phyloP scores from a whole-genome alignment of 768 basidiomycete genomes.

The Cystobasidium ongulense region DNA sequence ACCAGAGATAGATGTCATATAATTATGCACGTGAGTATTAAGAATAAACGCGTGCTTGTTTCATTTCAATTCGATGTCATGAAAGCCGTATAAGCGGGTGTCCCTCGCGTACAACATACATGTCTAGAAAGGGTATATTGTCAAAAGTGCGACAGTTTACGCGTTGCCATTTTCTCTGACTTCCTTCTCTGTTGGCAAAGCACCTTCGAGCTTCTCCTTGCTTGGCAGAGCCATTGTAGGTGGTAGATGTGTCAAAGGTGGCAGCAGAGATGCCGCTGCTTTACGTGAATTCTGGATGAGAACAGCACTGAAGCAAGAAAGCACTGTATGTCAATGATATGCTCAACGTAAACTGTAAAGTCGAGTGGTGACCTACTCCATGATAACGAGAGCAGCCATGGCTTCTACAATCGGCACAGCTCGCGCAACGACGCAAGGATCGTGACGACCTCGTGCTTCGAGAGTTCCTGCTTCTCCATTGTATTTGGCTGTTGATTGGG shows the following conservation, averaged over 20 bases:
- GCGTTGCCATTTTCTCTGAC: slow-evolving; percentile 4
- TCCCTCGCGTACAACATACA: no score
- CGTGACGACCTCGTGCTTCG: slow-evolving; percentile 84
- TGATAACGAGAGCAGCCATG: slow-evolving; percentile 90
- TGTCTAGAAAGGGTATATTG: not conserved
- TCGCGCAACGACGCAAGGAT: slow-evolving; percentile 82
- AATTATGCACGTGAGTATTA: no score
- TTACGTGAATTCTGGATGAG: slow-evolving; percentile 78
- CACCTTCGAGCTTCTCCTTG: slow-evolving; percentile 39
- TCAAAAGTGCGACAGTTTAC: not conserved
- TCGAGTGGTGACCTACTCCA: slow-evolving; percentile 53
- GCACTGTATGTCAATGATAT: not conserved
- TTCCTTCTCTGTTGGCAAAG: slow-evolving; percentile 31
- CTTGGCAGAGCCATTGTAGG: slow-evolving; percentile 75
- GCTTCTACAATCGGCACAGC: slow-evolving; percentile 76
- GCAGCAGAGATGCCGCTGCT: slow-evolving; percentile 66
- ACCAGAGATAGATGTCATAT: no score
- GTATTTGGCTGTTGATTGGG: slow-evolving; percentile 83
- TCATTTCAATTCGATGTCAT: no score
- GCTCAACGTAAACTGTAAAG: not conserved
- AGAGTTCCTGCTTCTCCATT: slow-evolving; percentile 80
- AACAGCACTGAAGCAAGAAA: slow-evolving; percentile 52
- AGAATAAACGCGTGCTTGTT: no score
- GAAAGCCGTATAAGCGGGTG: no score
- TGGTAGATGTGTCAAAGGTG: slow-evolving; percentile 76